phyloP scores from a whole-genome alignment of 2,329 filamentous ascomycete genomes.

The Chaetomium sp. region DNA sequence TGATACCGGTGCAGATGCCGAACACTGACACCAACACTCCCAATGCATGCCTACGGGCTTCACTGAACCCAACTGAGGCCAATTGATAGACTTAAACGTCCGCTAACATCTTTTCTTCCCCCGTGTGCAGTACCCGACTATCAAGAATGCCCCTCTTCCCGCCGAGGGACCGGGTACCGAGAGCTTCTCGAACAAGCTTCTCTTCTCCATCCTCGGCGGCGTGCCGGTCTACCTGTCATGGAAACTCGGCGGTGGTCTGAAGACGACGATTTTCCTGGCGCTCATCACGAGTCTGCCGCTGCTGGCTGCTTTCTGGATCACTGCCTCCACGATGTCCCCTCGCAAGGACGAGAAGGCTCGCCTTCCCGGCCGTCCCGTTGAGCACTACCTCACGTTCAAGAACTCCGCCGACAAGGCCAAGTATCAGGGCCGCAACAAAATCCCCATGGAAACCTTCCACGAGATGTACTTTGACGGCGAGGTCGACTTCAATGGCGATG shows the following conservation, averaged over 20 bases:
- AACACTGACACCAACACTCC: not conserved
- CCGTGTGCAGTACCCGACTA: slow-evolving; percentile 63
- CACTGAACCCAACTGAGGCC: not conserved
- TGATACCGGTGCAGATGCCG: not conserved
- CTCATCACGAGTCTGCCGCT: slow-evolving; percentile 74
- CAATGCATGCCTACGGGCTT: not conserved
- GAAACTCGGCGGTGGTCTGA: slow-evolving; percentile 76
- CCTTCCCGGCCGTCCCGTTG: slow-evolving; percentile 77
- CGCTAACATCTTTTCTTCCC: not conserved
- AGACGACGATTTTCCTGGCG: slow-evolving; percentile 82
- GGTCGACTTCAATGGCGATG: slow-evolving; percentile 92
- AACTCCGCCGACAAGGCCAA: slow-evolving; percentile 52
- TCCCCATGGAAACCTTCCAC: slow-evolving; percentile 88
- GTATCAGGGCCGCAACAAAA: slow-evolving; percentile 73
- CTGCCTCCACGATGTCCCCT: slow-evolving; percentile 72
- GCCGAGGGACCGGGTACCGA: slow-evolving; percentile 81
- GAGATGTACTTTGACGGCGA: slow-evolving; percentile 97
- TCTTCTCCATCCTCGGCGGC: slow-evolving; percentile 61
- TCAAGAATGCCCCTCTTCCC: slow-evolving; percentile 90
- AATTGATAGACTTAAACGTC: slow-evolving; percentile 15
- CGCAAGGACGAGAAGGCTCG: slow-evolving; percentile 90
- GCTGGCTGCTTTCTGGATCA: slow-evolving; percentile 73
- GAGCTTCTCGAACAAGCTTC: slow-evolving; percentile 75
- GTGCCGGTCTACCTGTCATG: slow-evolving; percentile 77
- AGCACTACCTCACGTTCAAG: slow-evolving; percentile 86